A percentile compares a stretch with the other conserved stretches of the same genome.
These are phyloP conservation scores for Cubamyces lactineus DNA, from an alignment of 768 basidiomycete species.

Conservation along the genomic window DNA sequence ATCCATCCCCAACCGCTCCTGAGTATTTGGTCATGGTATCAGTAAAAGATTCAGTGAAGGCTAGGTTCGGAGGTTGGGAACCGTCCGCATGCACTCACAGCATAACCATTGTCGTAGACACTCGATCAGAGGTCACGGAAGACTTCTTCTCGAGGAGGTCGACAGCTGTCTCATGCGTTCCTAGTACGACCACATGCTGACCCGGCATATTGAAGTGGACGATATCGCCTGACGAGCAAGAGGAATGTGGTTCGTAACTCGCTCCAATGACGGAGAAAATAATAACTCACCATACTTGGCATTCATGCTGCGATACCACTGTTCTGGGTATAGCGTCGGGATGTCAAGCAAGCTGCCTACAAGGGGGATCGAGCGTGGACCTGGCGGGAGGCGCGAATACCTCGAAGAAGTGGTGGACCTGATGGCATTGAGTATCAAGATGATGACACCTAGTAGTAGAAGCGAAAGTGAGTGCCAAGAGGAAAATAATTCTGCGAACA, in stretches of 20 bases:
- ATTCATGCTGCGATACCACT: neutral
- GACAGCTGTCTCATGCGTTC: slow-evolving; percentile 9
- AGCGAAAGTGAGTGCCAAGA: too few relatives aligned
- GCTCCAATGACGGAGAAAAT: neutral
- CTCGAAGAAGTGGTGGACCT: too few relatives aligned
- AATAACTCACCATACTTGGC: slow-evolving; percentile 4
- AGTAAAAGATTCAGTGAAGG: neutral
- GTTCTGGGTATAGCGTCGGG: slow-evolving; percentile 8
- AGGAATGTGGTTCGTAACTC: neutral
- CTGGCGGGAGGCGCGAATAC: slow-evolving; percentile 19
- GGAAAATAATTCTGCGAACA: too few relatives aligned
- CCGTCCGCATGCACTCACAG: neutral
- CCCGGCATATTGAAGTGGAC: slow-evolving; percentile 23
- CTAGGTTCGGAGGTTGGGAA: too few relatives aligned
- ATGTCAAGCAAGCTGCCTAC: slow-evolving; percentile 22
- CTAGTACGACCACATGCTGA: slow-evolving; percentile 19
- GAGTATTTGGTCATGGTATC: neutral
- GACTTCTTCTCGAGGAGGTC: slow-evolving; percentile 32
- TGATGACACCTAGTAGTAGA: too few relatives aligned
- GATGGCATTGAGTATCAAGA: too few relatives aligned
- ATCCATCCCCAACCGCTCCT: slow-evolving; percentile 17
- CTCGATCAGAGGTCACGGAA: slow-evolving; percentile 26
- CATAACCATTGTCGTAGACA: neutral
- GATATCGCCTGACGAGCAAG: slow-evolving; percentile 18
- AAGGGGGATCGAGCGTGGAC: slow-evolving; percentile 18